Base-by-base conservation (phyloP, 768 basidiomycete species). In the Lyophyllum shimeji region DNA sequence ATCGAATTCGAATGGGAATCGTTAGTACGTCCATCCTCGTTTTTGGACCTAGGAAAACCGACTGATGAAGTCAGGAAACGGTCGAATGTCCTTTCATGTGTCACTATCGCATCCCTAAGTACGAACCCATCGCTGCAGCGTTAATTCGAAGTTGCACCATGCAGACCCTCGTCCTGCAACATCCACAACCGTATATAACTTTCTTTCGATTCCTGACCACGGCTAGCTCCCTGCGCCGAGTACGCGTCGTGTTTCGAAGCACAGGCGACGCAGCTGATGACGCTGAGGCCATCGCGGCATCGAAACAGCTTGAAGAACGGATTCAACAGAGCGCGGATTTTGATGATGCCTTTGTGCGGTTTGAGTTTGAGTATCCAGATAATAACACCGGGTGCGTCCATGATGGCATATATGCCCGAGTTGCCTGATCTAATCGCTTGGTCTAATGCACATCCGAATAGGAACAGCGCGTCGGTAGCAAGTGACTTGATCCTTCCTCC, bases 261-360 rank as follows among this genome's bases (percentile, higher is more conserved):
- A 50, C 34, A 18, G 49, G 49, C 20, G 49, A 50, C 24, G 18
- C 49, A 23, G n/a, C n/a, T n/a, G n/a, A n/a, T n/a, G n/a, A 50
- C 37, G 20, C 31, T 24, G 2, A 21, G 21, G 34, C 34, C 7
- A 20, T 50, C 7, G 1, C 11, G 17, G 11, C 7, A 9, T 34
- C 34, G 23, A 37, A 23, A 29, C 1, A 37, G 7, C 21, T 50
- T 23, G 33, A 50, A 17, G 12, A 7, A 20, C 1, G 21, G 4
- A 2, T 48, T 9, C 49, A 40, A 24, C 18, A 23, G 6, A 17
- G 39, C 20, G 21, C 13, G n/a, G 9, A 3, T 8, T 13, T 50
- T 24, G 7, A 11, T 21, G 18, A 8, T n/a, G n/a, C n/a, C 3
- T 2, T 21, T 21, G 37, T 40, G 20, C n/a, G n/a, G n/a, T n/a